Conservation (phyloP, 129 eudicot species). For the Ambrosia artemisiifolia region DNA sequence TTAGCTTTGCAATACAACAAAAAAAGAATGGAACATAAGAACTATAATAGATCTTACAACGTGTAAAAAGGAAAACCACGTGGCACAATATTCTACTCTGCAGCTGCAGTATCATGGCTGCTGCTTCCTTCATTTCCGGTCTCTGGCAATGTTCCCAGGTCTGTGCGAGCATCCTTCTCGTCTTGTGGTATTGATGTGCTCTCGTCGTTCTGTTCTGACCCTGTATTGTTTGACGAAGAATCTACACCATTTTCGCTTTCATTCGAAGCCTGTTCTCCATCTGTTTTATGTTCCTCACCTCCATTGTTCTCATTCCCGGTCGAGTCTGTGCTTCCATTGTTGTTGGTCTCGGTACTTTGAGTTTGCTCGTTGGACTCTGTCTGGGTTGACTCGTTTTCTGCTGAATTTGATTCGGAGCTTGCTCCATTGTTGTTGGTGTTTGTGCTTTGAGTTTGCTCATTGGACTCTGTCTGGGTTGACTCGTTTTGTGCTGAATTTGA, state of each 20-base stretch:
- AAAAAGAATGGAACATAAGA: slow-evolving; percentile 16
- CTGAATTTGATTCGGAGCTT: slow-evolving; percentile 11
- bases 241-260: slow-evolving; percentile 8
- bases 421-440: slow-evolving; percentile 20
- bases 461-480: slow-evolving; percentile 33
- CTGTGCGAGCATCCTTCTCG: slow-evolving; percentile 44
- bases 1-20: background rate
- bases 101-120: slow-evolving; percentile 38
- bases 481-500: slow-evolving; percentile 26
- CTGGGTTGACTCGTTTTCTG: slow-evolving; percentile 32
- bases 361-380: slow-evolving; percentile 32
- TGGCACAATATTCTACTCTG: slow-evolving; percentile 24
- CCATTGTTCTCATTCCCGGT: background rate
- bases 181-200: slow-evolving; percentile 33
- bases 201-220: slow-evolving; percentile 27
- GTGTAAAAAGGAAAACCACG: background rate
- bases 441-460: slow-evolving; percentile 25
- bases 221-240: slow-evolving; percentile 19
- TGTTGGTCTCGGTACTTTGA: slow-evolving; percentile 20
- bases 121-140: slow-evolving; percentile 36
- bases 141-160: slow-evolving; percentile 44
- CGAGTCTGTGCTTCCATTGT: slow-evolving; percentile 19
- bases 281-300: background rate
- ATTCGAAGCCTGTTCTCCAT: slow-evolving; percentile 15
- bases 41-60: background rate